These are phyloP conservation scores for Starmerella riodocensis DNA, from an alignment of 805 yeast genomes.

Conservation along the genomic window DNA sequence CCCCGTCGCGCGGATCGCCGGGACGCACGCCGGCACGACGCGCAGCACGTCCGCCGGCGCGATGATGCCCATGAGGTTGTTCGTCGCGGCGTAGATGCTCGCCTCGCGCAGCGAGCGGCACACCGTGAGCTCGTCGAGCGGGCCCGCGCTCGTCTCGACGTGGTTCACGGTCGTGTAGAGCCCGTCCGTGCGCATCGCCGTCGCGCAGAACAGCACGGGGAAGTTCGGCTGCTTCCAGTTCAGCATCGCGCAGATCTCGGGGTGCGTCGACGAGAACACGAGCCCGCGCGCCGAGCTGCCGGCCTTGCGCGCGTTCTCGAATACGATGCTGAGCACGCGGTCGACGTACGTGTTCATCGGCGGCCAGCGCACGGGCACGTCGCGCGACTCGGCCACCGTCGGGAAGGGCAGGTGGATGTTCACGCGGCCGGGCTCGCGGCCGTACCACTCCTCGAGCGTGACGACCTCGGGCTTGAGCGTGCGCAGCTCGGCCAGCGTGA, in stretches of 20 bases:
- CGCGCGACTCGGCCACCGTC: constrained; percentile 17
- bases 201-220: constrained; percentile 79
- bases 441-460: constrained; percentile 25
- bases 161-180: constrained; percentile 22
- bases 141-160: constrained; percentile 23
- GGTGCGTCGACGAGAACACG: constrained; percentile 73
- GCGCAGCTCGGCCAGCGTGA: constrained; percentile 22
- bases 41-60: constrained; percentile 57
- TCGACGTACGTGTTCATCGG: constrained; percentile 69
- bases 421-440: constrained; percentile 10
- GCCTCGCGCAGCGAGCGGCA: constrained; percentile 66
- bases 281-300: constrained; percentile 34
- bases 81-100: constrained; percentile 60
- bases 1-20: constrained; percentile 66
- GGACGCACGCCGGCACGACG: constrained; percentile 62
- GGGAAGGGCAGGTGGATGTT: constrained; percentile 24
- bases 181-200: constrained; percentile 27
- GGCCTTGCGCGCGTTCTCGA: constrained; percentile 51
- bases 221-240: constrained; percentile 99
- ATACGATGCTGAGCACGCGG: constrained; percentile 52
- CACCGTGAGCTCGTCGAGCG: constrained; percentile 20
- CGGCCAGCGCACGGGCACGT: constrained; percentile 20
- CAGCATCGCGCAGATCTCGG: constrained; percentile 79
- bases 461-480: constrained; percentile 13
- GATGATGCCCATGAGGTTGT: constrained; percentile 75